Conservation (phyloP, 1,139 yeast genomes). For the Yamadazyma trypodendri region DNA sequence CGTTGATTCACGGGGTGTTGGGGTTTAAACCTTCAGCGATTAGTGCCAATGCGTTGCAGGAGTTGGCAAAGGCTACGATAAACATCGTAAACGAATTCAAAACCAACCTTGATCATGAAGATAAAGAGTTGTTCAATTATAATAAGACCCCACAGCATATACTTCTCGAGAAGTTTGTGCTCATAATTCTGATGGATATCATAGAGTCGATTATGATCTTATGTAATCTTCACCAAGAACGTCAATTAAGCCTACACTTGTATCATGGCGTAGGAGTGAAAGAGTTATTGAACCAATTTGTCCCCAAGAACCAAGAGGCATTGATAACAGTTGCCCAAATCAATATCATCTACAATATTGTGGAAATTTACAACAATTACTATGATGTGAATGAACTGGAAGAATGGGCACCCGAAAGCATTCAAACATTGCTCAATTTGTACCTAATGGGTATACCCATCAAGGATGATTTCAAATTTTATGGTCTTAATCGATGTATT, state of each 20-base stretch:
- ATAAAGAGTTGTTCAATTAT: constrained; percentile 19
- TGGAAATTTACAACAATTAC: constrained; percentile 36
- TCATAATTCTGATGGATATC: constrained; percentile 54
- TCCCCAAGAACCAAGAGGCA: constrained; percentile 43
- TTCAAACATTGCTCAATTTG: constrained; percentile 40
- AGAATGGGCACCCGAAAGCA: constrained; percentile 14
- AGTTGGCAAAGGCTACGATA: constrained; percentile 20
- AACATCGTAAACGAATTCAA: constrained; percentile 16
- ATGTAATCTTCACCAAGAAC: constrained; percentile 7
- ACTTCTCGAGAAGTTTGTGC: constrained; percentile 49
- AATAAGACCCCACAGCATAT: constrained; percentile 40
- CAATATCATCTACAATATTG: constrained; percentile 33
- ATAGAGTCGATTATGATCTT: constrained; percentile 39
- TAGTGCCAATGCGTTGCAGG: constrained; percentile 25
- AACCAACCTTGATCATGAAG: constrained; percentile 13
- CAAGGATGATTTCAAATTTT: constrained; percentile 40
- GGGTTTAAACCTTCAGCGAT: constrained; percentile 60
- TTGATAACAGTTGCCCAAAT: constrained; percentile 38
- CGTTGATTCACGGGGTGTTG: constrained; percentile 52
- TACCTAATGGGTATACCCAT: constrained; percentile 41
- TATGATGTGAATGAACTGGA: constrained; percentile 8
- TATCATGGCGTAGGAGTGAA: constrained; percentile 14
- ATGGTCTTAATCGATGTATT: constrained; percentile 52
- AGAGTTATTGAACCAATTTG: constrained; percentile 25
- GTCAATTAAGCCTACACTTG: constrained; percentile 6